Percentiles rank a stretch among this genome's conserved stretches.
phyloP scores from a whole-genome alignment of 208 protist species.

The Leishmania gerbilli region DNA sequence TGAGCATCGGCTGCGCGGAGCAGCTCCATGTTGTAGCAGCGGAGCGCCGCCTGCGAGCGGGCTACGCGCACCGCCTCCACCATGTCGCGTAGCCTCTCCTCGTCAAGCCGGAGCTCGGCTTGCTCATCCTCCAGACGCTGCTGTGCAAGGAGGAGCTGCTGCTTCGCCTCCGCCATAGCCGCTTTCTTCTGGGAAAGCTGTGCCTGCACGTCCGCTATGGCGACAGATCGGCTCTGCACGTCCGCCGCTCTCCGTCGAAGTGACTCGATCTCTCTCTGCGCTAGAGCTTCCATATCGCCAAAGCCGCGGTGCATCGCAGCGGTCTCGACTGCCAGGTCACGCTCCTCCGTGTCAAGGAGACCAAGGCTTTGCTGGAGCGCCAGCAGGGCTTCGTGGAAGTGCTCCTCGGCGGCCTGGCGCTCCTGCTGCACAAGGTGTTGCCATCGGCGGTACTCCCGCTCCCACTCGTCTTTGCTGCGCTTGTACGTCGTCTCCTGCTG shows the following conservation, averaged over 20 bases:
- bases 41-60: conserved; percentile 29
- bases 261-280: conserved; percentile 41
- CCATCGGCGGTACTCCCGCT: conserved; percentile 78
- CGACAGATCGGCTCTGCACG: conserved; percentile 41
- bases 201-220: conserved; percentile 30
- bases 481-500: conserved; percentile 60
- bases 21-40: background rate
- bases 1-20: conserved; percentile 4
- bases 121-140: conserved; percentile 54
- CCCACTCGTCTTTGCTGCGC: conserved; percentile 57
- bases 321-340: conserved; percentile 39
- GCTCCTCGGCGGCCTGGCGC: conserved; percentile 50
- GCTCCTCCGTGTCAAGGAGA: conserved; percentile 57
- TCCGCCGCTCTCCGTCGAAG: conserved; percentile 49
- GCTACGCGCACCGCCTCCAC: conserved; percentile 45
- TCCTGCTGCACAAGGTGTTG: conserved; percentile 64
- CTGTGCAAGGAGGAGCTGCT: conserved; percentile 32
- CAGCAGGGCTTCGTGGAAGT: conserved; percentile 46
- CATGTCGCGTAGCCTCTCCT: conserved; percentile 53
- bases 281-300: conserved; percentile 26
- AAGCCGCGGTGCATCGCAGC: conserved; percentile 41
- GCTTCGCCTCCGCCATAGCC: conserved; percentile 37
- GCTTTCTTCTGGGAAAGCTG: conserved; percentile 37
- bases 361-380: conserved; percentile 44
- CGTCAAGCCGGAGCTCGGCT: conserved; percentile 45